Conservation (phyloP, 768 basidiomycete genomes). For the Favolaschia claudopus region DNA sequence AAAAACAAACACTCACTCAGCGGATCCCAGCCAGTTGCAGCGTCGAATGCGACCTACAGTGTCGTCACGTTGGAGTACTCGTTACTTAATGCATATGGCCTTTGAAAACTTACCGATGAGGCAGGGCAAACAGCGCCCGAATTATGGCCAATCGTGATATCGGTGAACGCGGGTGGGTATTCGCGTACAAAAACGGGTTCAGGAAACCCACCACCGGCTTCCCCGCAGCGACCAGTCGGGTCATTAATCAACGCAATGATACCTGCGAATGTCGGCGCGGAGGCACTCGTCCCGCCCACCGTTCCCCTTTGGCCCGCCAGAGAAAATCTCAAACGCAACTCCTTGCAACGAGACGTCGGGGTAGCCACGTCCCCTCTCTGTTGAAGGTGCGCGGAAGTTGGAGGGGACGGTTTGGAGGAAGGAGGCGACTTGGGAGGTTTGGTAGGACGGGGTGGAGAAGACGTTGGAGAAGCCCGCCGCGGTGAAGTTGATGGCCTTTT, state of each 20-base stretch:
- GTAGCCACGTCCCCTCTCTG: slow-evolving; percentile 36
- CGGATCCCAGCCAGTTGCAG: background rate
- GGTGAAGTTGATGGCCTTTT: slow-evolving; percentile 24
- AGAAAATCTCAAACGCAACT: background rate
- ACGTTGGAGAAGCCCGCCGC: slow-evolving; percentile 50
- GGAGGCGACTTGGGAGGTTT: slow-evolving; percentile 32
- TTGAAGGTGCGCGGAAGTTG: slow-evolving; percentile 47
- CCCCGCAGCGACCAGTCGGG: background rate
- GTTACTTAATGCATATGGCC: no score
- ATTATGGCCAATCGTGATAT: background rate
- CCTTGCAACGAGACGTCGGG: slow-evolving; percentile 9
- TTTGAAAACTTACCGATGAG: no score
- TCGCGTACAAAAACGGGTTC: slow-evolving; percentile 1
- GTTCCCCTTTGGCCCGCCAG: background rate
- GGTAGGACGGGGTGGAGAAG: slow-evolving; percentile 43
- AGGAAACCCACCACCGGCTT: slow-evolving; percentile 1
- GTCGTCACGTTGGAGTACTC: no score
- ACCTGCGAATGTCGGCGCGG: background rate
- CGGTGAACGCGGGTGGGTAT: background rate
- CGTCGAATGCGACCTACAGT: slow-evolving; percentile 6
- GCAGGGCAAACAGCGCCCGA: slow-evolving; percentile 1
- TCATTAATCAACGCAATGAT: slow-evolving; percentile 7
- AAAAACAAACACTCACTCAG: background rate
- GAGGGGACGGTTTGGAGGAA: slow-evolving; percentile 41
- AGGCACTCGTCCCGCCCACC: slow-evolving; percentile 1